Conservation (phyloP, 2,329 filamentous ascomycete genomes). For the Botryotinia narcissicola region DNA sequence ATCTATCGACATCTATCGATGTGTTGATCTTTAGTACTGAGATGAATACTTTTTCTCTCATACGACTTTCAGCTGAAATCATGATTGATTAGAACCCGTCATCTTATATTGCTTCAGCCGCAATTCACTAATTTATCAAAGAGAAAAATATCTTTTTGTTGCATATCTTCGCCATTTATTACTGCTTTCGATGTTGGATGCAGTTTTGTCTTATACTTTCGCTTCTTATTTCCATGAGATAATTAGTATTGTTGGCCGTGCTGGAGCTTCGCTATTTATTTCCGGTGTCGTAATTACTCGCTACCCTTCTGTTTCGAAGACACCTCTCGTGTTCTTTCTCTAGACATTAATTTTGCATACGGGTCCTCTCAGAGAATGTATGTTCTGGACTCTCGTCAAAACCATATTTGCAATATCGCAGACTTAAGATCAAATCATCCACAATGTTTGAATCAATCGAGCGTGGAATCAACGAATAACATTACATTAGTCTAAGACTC, state of each 20-base stretch:
- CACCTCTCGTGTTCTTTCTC: not conserved
- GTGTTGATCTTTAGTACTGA: not conserved
- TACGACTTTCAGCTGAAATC: not conserved
- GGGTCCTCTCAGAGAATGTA: not conserved
- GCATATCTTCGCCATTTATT: not conserved
- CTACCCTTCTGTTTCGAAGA: not conserved
- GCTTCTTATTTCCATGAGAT: not conserved
- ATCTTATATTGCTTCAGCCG: not conserved
- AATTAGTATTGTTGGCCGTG: not conserved
- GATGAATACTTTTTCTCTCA: not conserved
- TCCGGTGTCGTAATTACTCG: not conserved
- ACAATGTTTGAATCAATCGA: not conserved
- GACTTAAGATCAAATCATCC: not conserved
- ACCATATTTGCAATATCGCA: not conserved
- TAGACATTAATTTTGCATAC: not conserved
- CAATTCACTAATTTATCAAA: not conserved
- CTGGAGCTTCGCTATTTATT: not conserved
- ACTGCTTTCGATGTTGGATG: not conserved
- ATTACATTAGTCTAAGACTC: not conserved
- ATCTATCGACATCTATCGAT: not conserved
- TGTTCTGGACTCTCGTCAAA: not conserved
- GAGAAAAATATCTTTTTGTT: not conserved
- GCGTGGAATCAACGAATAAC: not conserved
- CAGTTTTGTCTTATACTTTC: not conserved
- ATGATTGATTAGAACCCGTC: not conserved